Conservation (phyloP, 2,329 filamentous ascomycete species). For the Trichoderma atroviride region DNA sequence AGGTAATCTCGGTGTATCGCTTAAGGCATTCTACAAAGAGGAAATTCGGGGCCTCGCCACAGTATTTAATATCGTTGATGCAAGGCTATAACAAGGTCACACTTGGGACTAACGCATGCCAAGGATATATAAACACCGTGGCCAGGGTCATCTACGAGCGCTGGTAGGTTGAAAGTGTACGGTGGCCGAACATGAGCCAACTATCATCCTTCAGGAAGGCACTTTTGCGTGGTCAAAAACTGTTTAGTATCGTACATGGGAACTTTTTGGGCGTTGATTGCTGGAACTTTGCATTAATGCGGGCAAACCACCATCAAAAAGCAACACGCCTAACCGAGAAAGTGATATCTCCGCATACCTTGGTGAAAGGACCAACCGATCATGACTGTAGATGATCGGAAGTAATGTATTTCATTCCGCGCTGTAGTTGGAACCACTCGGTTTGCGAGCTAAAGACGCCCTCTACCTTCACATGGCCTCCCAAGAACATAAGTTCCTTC, state of each 20-base stretch:
- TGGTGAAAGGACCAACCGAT: constrained; percentile 6
- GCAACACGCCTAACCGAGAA: background rate
- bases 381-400: background rate
- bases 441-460: background rate
- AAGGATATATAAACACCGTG: background rate
- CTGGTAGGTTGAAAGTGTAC: background rate
- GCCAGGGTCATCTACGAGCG: background rate
- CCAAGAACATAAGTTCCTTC: constrained; percentile 7
- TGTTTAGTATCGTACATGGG: background rate
- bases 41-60: background rate
- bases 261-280: constrained; percentile 10
- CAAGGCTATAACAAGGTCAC: background rate
- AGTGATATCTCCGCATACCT: background rate
- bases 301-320: background rate
- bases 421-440: background rate
- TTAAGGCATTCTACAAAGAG: background rate
- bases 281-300: background rate
- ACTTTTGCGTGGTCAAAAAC: constrained; percentile 2
- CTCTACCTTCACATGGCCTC: constrained; percentile 2
- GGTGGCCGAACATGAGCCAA: background rate
- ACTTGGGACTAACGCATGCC: background rate
- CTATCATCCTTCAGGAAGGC: constrained; percentile 12
- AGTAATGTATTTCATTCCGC: background rate
- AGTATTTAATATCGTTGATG: background rate
- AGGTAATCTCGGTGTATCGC: background rate